Evolutionary conservation across 2,329 filamentous ascomycete species (phyloP), one percentile per base, ranked within the genome.

Genomic region (Beauveria asiatica): DNA sequence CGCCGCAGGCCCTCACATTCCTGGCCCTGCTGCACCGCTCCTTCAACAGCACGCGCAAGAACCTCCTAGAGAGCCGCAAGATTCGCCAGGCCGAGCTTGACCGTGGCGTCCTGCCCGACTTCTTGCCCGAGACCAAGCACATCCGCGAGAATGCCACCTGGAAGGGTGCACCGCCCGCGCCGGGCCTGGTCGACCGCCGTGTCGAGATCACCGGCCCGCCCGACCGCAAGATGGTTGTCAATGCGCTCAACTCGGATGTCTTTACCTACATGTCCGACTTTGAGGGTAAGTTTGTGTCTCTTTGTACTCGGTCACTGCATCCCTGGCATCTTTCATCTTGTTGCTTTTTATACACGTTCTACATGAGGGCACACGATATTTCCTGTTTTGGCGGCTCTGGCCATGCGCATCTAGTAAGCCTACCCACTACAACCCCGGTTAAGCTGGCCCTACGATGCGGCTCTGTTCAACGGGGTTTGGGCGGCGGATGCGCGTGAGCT

Each of bases 241-340:
- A 99, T 74, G 94, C 94, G 10, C 73, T 97, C 73, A 99, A 97
- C 76, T 88, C 93, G 50, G 84, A 97, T 70, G 94, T 97, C 25
- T 97, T 90, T 88, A 97, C 93, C 60, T 99, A 97, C 71, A 99
- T 99, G 94, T 94, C 94, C 52, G 94, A 99, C 76, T 96, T 99
- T 67, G 94, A 99, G 78, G 93, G 92, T 94, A 75, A 69, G 82
- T 73, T 13, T 39, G 37, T 23, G 4, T 27, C 4, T 46, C 25
- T 50, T n/a, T 45, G 33, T 37, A 6, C 11, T 37, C 16, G 11
- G 5, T 6, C 19, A n/a, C 44, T 11, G 33, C 19, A 27, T 42
- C 6, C 46, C 30, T 33, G 3, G 10, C 94, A 74, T 68, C 82
- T 73, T 10, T 30, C 8, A 21, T n/a, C 4, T 19, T 17, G 13